Evolutionary conservation across 2,329 filamentous ascomycete species (phyloP).

Genomic region (Xylariaceae sp.): DNA sequence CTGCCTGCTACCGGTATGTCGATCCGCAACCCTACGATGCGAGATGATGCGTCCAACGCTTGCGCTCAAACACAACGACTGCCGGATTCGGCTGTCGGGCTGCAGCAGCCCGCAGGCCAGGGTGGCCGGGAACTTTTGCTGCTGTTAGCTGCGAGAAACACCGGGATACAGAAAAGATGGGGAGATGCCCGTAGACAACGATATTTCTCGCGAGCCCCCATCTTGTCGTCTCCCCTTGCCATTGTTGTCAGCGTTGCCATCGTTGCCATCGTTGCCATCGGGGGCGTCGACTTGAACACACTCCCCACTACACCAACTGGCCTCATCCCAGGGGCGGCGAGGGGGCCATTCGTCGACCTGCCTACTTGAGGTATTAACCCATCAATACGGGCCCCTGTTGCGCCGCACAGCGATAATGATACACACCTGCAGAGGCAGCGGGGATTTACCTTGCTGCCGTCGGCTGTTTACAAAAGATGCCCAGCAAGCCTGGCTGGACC

Average conservation of each 20-base stretch:
- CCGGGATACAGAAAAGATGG: neutral
- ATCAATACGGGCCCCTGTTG: neutral
- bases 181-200: neutral
- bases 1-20: neutral
- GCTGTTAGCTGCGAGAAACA: neutral
- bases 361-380: neutral
- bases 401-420: neutral
- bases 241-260: too few relatives aligned
- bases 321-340: conserved; percentile 13
- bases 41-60: conserved; percentile 16
- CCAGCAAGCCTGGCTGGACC: neutral
- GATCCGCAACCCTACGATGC: conserved; percentile 13
- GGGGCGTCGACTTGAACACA: neutral
- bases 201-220: conserved; percentile 4
- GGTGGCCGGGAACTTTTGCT: neutral
- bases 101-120: conserved; percentile 6
- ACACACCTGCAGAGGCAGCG: neutral
- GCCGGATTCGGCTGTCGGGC: conserved; percentile 14
- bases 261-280: neutral
- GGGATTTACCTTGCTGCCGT: neutral
- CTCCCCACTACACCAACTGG: neutral
- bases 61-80: conserved; percentile 10
- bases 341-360: neutral
- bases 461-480: conserved; percentile 6
- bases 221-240: neutral